Evolutionary conservation across 2,329 filamentous ascomycete genomes (phyloP).

Genomic region (Calonectria pteridis): DNA sequence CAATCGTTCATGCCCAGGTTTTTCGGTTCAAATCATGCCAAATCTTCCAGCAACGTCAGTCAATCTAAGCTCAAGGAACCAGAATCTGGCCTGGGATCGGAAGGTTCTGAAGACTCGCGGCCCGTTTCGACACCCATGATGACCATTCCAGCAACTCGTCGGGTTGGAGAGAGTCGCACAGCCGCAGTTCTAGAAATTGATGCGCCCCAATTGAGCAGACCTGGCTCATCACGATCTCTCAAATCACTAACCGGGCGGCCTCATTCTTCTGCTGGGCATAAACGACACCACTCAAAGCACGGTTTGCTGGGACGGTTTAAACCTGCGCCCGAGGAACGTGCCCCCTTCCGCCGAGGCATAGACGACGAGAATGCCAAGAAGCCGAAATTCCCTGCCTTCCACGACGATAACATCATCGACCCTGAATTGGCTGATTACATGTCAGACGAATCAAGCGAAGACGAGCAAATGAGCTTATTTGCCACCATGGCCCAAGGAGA

Average conservation of each 20-base stretch:
- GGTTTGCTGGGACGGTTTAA: conserved; percentile 85
- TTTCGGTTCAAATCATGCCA: conserved; percentile 67
- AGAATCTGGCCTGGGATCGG: conserved; percentile 56
- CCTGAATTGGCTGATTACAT: conserved; percentile 95
- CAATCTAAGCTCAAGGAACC: conserved; percentile 53
- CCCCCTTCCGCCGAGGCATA: conserved; percentile 83
- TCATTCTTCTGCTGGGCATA: conserved; percentile 80
- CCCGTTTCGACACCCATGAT: conserved; percentile 77
- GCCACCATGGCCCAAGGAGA: conserved; percentile 78
- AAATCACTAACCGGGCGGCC: conserved; percentile 81
- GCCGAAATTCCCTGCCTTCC: conserved; percentile 86
- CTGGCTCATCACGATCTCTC: conserved; percentile 92
- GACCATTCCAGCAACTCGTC: conserved; percentile 75
- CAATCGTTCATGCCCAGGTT: conserved; percentile 76
- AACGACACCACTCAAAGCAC: conserved; percentile 88
- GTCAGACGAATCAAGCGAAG: conserved; percentile 94
- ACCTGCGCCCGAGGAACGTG: conserved; percentile 79
- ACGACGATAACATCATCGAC: conserved; percentile 98
- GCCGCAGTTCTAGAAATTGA: conserved; percentile 94
- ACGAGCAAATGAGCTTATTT: conserved; percentile 91
- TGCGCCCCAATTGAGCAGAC: conserved; percentile 83
- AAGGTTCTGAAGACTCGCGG: conserved; percentile 61
- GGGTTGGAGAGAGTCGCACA: conserved; percentile 80
- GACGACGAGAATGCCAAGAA: conserved; percentile 76
- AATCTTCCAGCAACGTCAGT: conserved; percentile 50